Evolutionary conservation across 441 rosid genomes (phyloP), one percentile per base, ranked within the genome.

Genomic region (Lepidium campestre): DNA sequence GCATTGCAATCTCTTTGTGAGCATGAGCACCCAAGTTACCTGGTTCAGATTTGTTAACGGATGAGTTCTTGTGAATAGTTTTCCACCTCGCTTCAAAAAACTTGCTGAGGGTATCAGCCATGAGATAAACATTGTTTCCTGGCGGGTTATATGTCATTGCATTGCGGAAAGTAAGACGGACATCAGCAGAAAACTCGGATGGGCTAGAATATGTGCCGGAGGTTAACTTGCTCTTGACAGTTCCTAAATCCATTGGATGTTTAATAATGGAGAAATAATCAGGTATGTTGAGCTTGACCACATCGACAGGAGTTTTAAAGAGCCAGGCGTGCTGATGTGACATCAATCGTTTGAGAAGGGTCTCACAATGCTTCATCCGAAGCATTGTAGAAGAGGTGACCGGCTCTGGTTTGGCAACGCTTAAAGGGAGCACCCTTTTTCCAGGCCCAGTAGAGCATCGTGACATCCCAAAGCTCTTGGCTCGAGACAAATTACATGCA

Each of bases 191-290:
- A 76, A 88, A 90, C 13, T 23, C 83, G n/a, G 74, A 58, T 5
- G 89, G 96, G 72, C 67, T 73, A 27, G 81, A 75, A 70, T 90
- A 90, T 37, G 62, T 64, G 64, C 91, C 88, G 3, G 92, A 79
- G 75, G 67, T 49, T 19, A 90, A 36, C 70, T 81, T 93, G 50
- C 45, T 76, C 75, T 88, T 90, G 36, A 93, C 87, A 11, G 96
- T 88, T 10, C 93, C 91, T 45, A 93, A 82, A 77, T 93, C 97
- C 98, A 93, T 90, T 5, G 98, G 98, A 39, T 85, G 84, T 69
- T 85, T 86, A 42, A 93, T 88, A 68, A 93, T 81, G 18, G 75
- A 70, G 41, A 82, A 85, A 72, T 93, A 93, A 71, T 93, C 97
- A 1, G 94, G 98, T 62, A 93, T 85, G 41, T 93, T 88, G 68